These are phyloP conservation scores for Dalbergia oliveri DNA, from an alignment of 306 rosid species.

Conservation along the genomic window DNA sequence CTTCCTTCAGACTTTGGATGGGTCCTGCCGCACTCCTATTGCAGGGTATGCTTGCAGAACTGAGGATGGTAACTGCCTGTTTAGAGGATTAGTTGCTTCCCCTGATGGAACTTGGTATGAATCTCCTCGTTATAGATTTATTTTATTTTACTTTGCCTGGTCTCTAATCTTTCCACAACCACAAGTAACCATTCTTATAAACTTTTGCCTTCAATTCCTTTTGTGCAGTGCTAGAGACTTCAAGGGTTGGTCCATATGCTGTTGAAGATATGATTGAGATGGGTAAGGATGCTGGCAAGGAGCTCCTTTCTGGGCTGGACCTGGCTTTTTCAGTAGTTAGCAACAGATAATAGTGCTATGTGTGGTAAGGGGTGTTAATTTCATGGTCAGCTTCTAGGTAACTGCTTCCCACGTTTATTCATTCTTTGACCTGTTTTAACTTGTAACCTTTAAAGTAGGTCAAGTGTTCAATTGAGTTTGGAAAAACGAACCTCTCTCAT, in stretches of 20 bases:
- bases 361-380: neutral
- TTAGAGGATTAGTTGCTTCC: constrained; percentile 88
- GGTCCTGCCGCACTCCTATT: constrained; percentile 93
- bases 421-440: constrained; percentile 50
- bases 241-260: constrained; percentile 74
- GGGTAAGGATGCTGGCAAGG: constrained; percentile 90
- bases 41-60: constrained; percentile 86
- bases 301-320: constrained; percentile 86
- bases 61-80: constrained; percentile 76
- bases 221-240: constrained; percentile 78
- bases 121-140: constrained; percentile 20
- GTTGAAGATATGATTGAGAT: constrained; percentile 75
- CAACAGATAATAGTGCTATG: neutral
- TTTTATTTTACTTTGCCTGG: constrained; percentile 1
- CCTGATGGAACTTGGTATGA: constrained; percentile 86
- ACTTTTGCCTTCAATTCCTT: neutral
- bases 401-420: constrained; percentile 24
- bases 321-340: constrained; percentile 73
- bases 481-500: constrained; percentile 25
- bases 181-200: constrained; percentile 17
- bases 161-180: constrained; percentile 16
- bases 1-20: constrained; percentile 78
- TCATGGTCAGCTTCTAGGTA: constrained; percentile 24
- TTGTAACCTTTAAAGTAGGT: constrained; percentile 39
- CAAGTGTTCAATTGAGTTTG: constrained; percentile 25